Evolutionary conservation across 2,329 filamentous ascomycete species (phyloP), one percentile per base, ranked within the genome.

Genomic region (Dactylellina parvicollis): DNA sequence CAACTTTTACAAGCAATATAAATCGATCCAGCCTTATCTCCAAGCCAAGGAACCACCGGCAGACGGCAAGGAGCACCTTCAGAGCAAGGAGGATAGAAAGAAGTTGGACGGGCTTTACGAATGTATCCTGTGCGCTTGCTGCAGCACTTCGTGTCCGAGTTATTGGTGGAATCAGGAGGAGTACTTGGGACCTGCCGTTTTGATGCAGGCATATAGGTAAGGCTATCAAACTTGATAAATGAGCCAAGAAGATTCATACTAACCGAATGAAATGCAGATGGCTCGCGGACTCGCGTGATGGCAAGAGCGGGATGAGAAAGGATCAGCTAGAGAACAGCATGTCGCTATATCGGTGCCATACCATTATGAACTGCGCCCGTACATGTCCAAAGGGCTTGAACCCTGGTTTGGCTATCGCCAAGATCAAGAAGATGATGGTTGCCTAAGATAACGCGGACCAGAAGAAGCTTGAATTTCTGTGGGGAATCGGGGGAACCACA

Each of bases 121-220:
- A 84, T 99, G 95, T 85, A 98, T 99, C 83, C 90, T 99, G 70
- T 99, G 95, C 86, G 94, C 94, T 78, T 99, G 95, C 89, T 99
- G 95, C 89, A 95, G 91, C 77, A 99, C 95, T 20, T 96, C 94
- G 49, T 99, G 95, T 86, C 95, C 95, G n/a, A 97, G 92, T 16
- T 99, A 99, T 87, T 99, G 95, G 95, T 99, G 95, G 95, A 99
- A 99, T 86, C 89, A 90, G 78, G 93, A 98, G 84, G 93, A 98
- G 83, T 99, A 99, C 85, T 91, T 99, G 55, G 95, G 95, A 76
- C 95, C 95, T 72, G 95, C 95, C 77, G 92, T 99, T 74, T 90
- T 99, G 59, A 88, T 99, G 77, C 95, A 99, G 84, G 96, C 92
- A 7, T 99, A 98, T 88, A 89, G 94, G 67, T 72, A 36, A 50